phyloP scores from a whole-genome alignment of 306 rosid species.

The Trichosanthes truncata region DNA sequence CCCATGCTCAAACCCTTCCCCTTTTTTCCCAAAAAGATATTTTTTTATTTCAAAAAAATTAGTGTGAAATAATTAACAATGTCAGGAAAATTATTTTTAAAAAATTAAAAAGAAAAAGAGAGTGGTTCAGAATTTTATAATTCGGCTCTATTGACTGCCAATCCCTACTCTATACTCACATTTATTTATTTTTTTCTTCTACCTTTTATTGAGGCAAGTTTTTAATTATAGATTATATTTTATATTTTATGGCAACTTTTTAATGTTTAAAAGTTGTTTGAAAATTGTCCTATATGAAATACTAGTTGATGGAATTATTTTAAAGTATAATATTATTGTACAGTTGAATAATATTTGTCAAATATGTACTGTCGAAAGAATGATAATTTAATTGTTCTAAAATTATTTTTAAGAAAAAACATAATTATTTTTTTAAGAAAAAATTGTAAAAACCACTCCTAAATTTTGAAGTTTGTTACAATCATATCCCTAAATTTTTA shows the following conservation, averaged over 20 bases:
- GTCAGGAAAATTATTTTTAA: background rate
- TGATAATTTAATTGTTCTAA: no score
- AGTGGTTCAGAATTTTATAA: slow-evolving; percentile 42
- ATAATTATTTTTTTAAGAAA: no score
- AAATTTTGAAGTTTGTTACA: no score
- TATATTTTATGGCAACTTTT: background rate
- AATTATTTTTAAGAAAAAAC: no score
- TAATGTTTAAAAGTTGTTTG: background rate
- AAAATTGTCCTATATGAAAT: no score
- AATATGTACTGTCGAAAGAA: no score
- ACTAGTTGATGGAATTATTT: background rate
- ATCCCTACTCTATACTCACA: background rate
- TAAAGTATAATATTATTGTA: no score
- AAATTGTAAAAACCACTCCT: no score
- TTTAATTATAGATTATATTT: background rate
- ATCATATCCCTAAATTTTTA: no score
- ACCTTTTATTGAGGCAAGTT: background rate
- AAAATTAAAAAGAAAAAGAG: background rate
- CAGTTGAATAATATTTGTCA: background rate
- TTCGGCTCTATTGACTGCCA: background rate
- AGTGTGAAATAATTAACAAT: background rate
- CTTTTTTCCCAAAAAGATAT: background rate
- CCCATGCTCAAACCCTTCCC: background rate
- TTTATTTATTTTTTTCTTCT: background rate
- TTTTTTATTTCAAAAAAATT: background rate